phyloP scores from a whole-genome alignment of 1,284 basidiomycete species.

The Tylopilus sp. region DNA sequence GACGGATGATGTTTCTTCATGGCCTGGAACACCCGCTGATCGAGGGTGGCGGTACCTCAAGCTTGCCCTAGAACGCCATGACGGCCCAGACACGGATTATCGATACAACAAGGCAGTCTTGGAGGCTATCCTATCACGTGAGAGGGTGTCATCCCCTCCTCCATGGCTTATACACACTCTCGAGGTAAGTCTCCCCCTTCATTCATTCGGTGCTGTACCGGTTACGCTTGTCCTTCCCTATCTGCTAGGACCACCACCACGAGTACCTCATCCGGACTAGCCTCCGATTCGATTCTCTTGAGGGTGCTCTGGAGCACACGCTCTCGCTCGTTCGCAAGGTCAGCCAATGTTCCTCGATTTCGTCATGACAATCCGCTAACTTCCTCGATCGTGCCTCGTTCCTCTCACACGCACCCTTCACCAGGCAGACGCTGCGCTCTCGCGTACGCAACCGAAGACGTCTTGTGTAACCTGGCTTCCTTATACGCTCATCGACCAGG shows the following conservation, averaged over 20 bases:
- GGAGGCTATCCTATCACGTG: constrained; percentile 70
- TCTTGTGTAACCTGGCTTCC: constrained; percentile 73
- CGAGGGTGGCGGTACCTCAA: constrained; percentile 89
- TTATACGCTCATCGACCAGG: constrained; percentile 84
- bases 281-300: constrained; percentile 76
- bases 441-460: constrained; percentile 52
- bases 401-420: constrained; percentile 3
- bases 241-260: constrained; percentile 60
- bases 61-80: constrained; percentile 73
- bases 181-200: constrained; percentile 45
- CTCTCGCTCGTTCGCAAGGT: constrained; percentile 71
- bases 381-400: constrained; percentile 10
- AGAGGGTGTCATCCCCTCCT: constrained; percentile 64
- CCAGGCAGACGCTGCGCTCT: constrained; percentile 54
- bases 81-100: constrained; percentile 68
- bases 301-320: constrained; percentile 72
- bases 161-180: constrained; percentile 78
- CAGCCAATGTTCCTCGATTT: constrained; percentile 19
- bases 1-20: constrained; percentile 75
- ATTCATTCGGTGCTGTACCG: constrained; percentile 4
- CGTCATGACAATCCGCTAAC: constrained; percentile 6
- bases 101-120: constrained; percentile 73
- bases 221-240: constrained; percentile 8
- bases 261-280: constrained; percentile 75
- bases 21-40: constrained; percentile 77